Evolutionary conservation across 805 yeast species (phyloP), one percentile per base, ranked within the genome.

Genomic region (Candida jianshihensis): DNA sequence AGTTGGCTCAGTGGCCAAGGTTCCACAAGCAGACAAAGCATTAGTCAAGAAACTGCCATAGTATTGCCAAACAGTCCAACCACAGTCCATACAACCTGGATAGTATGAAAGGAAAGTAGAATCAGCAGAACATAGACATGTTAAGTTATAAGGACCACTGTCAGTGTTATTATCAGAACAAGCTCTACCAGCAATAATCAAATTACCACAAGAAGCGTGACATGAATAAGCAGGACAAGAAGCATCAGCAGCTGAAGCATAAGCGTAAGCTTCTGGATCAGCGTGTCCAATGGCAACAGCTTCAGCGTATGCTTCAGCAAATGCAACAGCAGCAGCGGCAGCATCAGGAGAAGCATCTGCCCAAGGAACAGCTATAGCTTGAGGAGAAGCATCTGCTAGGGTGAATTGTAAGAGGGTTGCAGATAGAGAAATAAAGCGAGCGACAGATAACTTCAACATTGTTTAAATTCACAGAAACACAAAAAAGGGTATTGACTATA

Each of bases 31-130:
- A 13, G 10, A 12, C 22, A 29, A 19, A 19, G 31, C 31, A 12
- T 14, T 12, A 30, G 31, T 51, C 41, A 47, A 19, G 30, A 35
- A 52, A 0, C 36, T n/a, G n/a, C 50, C 51, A 39, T 59, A 59
- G 41, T 57, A 50, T 8, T 44, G 20, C 57, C 57, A 60, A 24
- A 59, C 37, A 43, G 61, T 56, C 64, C 62, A 59, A 33, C 64
- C 64, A 49, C 64, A 60, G 30, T 53, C 59, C 21, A 59, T 39
- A 49, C 64, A 59, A 5, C 33, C 49, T 4, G 42, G 44, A 19
- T 46, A 44, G 18, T 37, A 32, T 1, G n/a, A n/a, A 17, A 29
- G 34, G 38, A 47, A 48, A 13, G 48, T 34, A 14, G 21, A 18
- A 12, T 24, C 31, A 17, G 31, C 47, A 19, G 35, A 36, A 43